A percentile compares a stretch with the other conserved stretches of the same genome.
Evolutionary conservation across 257 asterid genomes (phyloP).

Genomic region (Solanum chiquidenum): DNA sequence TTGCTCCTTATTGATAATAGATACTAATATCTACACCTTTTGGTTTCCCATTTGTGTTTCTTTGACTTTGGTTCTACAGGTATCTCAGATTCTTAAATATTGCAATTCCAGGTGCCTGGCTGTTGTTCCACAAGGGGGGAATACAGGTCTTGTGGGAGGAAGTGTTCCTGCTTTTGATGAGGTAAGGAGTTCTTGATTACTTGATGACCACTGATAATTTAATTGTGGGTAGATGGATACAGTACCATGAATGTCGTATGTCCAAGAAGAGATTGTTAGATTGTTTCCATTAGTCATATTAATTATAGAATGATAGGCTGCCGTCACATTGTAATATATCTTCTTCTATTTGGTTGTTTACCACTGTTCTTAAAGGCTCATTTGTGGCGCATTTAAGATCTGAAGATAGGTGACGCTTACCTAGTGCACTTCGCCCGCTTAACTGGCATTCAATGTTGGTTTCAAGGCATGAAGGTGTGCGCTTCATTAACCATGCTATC

Average conservation of each 20-base stretch:
- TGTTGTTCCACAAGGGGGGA: conserved; percentile 99
- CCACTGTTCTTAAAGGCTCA: background rate
- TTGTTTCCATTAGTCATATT: background rate
- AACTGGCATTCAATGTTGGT: background rate
- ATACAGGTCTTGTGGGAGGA: conserved; percentile 99
- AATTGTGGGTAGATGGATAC: background rate
- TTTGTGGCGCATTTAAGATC: background rate
- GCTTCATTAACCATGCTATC: background rate
- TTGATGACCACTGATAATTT: background rate
- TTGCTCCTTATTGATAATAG: background rate
- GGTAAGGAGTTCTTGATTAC: conserved; percentile 36
- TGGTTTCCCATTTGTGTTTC: background rate
- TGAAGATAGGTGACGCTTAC: background rate
- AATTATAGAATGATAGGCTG: background rate
- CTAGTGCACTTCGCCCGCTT: background rate
- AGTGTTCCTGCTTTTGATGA: conserved; percentile 95
- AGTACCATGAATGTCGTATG: background rate
- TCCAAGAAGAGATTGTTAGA: background rate
- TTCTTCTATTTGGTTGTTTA: background rate
- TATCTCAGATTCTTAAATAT: conserved; percentile 79
- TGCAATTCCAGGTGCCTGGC: conserved; percentile 83
- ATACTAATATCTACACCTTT: background rate
- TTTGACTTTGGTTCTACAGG: conserved; percentile 31
- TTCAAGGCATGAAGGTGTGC: background rate
- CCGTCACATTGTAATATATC: background rate